Evolutionary conservation across 2,329 filamentous ascomycete genomes (phyloP).

Genomic region (Hypoxylon sp.): DNA sequence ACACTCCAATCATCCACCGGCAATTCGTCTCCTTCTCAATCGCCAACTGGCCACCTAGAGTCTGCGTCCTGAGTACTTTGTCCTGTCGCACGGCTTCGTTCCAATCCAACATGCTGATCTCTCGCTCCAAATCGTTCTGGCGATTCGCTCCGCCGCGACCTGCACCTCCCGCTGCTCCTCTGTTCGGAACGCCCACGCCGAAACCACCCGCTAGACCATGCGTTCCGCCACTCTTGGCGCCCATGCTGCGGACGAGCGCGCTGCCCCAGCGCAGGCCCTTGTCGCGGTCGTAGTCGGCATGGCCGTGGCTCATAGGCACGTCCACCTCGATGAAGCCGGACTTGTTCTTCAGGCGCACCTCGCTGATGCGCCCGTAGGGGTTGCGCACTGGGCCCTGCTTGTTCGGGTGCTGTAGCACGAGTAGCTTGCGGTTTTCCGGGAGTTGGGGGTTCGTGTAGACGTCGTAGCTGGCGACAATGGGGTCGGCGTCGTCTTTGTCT

Average conservation of each 20-base stretch:
- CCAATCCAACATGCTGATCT: conserved; percentile 72
- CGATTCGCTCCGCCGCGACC: conserved; percentile 55
- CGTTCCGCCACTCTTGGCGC: conserved; percentile 73
- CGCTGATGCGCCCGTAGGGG: conserved; percentile 76
- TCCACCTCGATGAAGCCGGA: conserved; percentile 93
- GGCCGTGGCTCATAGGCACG: conserved; percentile 80
- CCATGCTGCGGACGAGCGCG: conserved; percentile 74
- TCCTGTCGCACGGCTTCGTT: conserved; percentile 77
- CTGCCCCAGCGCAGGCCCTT: conserved; percentile 89
- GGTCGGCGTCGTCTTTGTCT: conserved; percentile 68
- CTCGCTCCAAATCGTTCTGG: conserved; percentile 58
- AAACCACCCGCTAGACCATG: conserved; percentile 82
- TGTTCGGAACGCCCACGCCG: conserved; percentile 68
- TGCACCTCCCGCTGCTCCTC: conserved; percentile 53
- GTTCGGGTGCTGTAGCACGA: conserved; percentile 92
- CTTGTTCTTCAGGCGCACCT: conserved; percentile 84
- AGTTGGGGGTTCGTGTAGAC: conserved; percentile 86
- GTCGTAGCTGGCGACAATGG: conserved; percentile 82
- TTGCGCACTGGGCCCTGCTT: conserved; percentile 67
- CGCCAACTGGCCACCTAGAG: conserved; percentile 85
- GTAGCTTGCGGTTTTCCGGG: conserved; percentile 73
- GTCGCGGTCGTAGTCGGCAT: conserved; percentile 82
- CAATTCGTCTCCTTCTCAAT: conserved; percentile 76
- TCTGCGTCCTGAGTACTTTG: conserved; percentile 83
- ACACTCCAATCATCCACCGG: conserved; percentile 90